These are phyloP conservation scores for Alternaria tenuissima DNA, from an alignment of 2,329 filamentous ascomycete species.

Conservation along the genomic window DNA sequence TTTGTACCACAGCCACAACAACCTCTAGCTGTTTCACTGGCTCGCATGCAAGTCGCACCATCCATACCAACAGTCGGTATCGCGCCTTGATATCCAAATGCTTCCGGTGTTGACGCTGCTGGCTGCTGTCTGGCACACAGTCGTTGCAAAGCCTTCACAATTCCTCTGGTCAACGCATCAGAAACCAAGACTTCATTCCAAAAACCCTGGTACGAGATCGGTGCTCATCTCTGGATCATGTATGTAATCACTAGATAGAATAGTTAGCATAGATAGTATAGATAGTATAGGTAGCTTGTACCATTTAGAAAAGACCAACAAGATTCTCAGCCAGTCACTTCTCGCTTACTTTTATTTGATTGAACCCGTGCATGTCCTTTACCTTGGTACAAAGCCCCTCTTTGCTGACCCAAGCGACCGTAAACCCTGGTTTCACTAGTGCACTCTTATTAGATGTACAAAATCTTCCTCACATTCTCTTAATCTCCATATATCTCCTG, in stretches of 20 bases:
- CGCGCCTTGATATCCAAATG: background rate
- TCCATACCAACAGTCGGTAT: background rate
- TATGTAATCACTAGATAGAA: conserved; percentile 5
- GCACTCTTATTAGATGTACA: background rate
- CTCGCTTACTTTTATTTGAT: background rate
- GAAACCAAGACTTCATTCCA: background rate
- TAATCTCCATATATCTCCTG: background rate
- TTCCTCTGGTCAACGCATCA: background rate
- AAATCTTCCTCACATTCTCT: background rate
- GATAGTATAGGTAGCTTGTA: background rate
- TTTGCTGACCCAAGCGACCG: background rate
- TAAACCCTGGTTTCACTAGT: conserved; percentile 6
- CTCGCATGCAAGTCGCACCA: background rate
- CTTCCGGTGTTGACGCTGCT: background rate
- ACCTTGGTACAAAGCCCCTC: background rate
- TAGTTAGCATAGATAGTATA: conserved; percentile 1
- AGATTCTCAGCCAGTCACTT: background rate
- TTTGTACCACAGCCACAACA: background rate
- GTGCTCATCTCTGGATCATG: conserved; percentile 1
- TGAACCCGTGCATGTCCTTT: background rate
- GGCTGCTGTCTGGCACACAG: background rate
- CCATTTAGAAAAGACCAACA: background rate
- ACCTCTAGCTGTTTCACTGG: background rate
- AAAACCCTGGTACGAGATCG: background rate
- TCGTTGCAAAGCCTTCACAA: background rate